Base-by-base conservation (phyloP, 768 basidiomycete species). In the Daedalea quercina region DNA sequence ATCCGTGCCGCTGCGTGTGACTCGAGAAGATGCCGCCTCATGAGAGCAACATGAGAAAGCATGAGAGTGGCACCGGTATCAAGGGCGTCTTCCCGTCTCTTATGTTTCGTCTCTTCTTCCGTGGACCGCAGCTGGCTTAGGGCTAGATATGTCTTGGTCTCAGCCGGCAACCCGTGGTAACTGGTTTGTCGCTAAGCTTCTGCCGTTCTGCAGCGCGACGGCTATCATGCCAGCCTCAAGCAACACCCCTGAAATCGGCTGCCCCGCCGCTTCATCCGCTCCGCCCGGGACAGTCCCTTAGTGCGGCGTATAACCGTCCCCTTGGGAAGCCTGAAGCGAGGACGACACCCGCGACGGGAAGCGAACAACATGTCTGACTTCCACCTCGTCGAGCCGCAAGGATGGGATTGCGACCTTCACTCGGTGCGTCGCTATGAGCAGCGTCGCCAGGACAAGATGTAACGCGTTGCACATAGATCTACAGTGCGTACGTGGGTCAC, bases 401-500 rank as follows among this genome's bases (percentile, higher is more conserved):
- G 85, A 20, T 91, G 89, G 88, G 81, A 86, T 61, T 87, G 81
- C 58, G 87, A 90, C 66, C 75, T 89, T 4, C 85, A 87, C 60
- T 87, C 86, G 44, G 87, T 90, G 56, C 52, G 82, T 73, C n/a
- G 37, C 13, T 4, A 33, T 19, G 23, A 44, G 9, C 20, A 44
- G 17, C 22, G 42, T 13, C 23, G 20, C 22, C 4, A 22, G n/a
- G 22, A 28, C 17, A 13, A n/a, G 8, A 20, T 40, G 34, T 24
- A 22, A 31, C 26, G 24, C 24, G 13, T 1, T 3, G 24, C 11
- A 41, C 24, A 17, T 48, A 79, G 78, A 70, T 80, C 31, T 89
- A 90, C 64, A 81, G 86, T 19, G 86, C 83, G 24, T 90, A 88
- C 65, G 83, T 90, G 63, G 87, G 85, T 2, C 75, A 87, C 60